Base-by-base conservation (phyloP, 495 filamentous ascomycete species). In the Hypoxylon intermedium region DNA sequence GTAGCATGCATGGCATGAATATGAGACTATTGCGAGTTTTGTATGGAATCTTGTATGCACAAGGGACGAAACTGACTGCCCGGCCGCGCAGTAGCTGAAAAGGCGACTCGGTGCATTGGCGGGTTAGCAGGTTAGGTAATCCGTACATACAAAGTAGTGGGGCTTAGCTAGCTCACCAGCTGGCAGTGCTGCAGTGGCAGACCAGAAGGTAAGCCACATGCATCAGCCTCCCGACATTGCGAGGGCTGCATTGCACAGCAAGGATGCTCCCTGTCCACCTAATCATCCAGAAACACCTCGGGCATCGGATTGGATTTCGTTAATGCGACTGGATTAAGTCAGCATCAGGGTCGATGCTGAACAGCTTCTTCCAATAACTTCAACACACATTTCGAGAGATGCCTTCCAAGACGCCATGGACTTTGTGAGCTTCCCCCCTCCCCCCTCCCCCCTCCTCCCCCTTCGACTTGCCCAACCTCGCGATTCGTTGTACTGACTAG, bases 351-450 rank as follows among this genome's bases (percentile, higher is more conserved):
- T 36, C 3, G 36, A 38, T 38, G 15, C 15, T 12, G 13, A 18
- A 19, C 18, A 38, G 15, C 9, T 30, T 60, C 40, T 59, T 26
- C 19, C 9, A 15, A 34, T 36, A 37, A 46, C 52, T 19, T n/a
- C n/a, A n/a, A n/a, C n/a, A n/a, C n/a, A n/a, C 33, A 23, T 18
- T 38, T 54, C 15, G 41, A 60, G 43, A 56, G 37, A 67, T 59
- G 58, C 54, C 62, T 60, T 52, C 50, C 34, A 52, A 34, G 65
- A 67, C 60, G 60, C 31, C 21, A 77, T 77, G 75, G 74, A 77
- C 69, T 72, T 77, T 54, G 75, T 77, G 44, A 61, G 62, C 7
- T 3, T 52, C 20, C 12, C 31, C n/a, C 6, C 9, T 11, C 18
- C 15, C 6, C 26, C 37, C 7, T 16, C 41, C 53, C 3, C 38